These are phyloP conservation scores for Phytophthora cryptogea DNA, from an alignment of 352 stramenopile species.

Conservation along the genomic window DNA sequence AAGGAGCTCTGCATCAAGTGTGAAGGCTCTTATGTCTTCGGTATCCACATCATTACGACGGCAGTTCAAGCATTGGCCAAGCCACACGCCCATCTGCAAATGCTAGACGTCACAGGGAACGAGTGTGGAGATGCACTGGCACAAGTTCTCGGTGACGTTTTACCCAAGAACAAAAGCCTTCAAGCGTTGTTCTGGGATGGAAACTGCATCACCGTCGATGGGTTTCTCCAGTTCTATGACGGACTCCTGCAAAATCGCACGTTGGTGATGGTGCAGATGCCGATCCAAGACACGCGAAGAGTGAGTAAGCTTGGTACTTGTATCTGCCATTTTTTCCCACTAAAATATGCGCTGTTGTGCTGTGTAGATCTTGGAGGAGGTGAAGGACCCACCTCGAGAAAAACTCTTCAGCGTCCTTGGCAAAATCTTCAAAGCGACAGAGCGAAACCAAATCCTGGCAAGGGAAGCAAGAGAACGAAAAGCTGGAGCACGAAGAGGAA, in stretches of 20 bases:
- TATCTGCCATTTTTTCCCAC: background rate
- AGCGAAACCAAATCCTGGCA: constrained; percentile 57
- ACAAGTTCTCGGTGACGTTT: constrained; percentile 38
- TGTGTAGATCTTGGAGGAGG: constrained; percentile 69
- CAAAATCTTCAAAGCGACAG: constrained; percentile 76
- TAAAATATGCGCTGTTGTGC: background rate
- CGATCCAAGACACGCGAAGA: constrained; percentile 75
- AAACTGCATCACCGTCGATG: constrained; percentile 75
- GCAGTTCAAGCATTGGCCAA: constrained; percentile 48
- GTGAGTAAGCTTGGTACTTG: constrained; percentile 29
- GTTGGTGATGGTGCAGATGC: constrained; percentile 74
- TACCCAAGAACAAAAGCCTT: constrained; percentile 63
- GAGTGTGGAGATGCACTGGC: constrained; percentile 70
- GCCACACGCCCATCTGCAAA: constrained; percentile 49
- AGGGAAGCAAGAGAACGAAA: constrained; percentile 27
- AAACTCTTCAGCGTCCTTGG: constrained; percentile 74
- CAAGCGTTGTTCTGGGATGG: constrained; percentile 79
- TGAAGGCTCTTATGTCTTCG: constrained; percentile 55
- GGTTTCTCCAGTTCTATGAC: constrained; percentile 68
- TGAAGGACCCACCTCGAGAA: constrained; percentile 66
- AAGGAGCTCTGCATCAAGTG: constrained; percentile 67
- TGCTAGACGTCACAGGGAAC: constrained; percentile 80
- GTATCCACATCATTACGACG: constrained; percentile 47
- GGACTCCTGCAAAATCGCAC: constrained; percentile 62
- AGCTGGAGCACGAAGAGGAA: constrained; percentile 5